Evolutionary conservation across 2,329 filamentous ascomycete species (phyloP).

Genomic region (Sporothrix curviconia): DNA sequence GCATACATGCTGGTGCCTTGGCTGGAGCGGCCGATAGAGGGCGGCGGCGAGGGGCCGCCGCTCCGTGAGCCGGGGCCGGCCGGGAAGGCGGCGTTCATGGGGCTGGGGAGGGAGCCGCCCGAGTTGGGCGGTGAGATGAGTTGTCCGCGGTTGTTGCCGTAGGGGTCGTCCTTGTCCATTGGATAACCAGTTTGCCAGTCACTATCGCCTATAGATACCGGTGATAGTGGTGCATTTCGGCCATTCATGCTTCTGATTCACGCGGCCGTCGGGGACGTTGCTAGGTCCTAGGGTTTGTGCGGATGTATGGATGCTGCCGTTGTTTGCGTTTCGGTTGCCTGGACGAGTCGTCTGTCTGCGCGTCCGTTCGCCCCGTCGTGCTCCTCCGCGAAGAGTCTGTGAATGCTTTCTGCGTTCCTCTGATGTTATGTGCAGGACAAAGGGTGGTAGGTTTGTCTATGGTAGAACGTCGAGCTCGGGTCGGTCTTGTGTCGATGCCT

Average conservation of each 20-base stretch:
- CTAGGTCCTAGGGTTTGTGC: neutral
- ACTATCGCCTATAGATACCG: conserved; percentile 74
- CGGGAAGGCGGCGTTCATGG: conserved; percentile 57
- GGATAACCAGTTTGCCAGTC: conserved; percentile 69
- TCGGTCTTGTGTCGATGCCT: neutral
- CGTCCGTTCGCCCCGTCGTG: neutral
- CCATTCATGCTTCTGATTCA: conserved; percentile 54
- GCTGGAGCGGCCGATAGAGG: conserved; percentile 79
- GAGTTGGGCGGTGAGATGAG: conserved; percentile 66
- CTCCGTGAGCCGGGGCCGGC: conserved; percentile 45
- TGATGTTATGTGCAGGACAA: too few relatives aligned
- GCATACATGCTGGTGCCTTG: conserved; percentile 67
- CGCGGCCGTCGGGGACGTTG: neutral
- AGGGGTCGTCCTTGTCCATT: conserved; percentile 46
- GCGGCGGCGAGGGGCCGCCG: conserved; percentile 73
- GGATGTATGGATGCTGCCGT: neutral
- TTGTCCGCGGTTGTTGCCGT: conserved; percentile 49
- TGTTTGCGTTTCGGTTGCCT: too few relatives aligned
- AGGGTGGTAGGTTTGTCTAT: neutral
- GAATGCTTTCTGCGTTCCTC: too few relatives aligned
- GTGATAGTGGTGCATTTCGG: conserved; percentile 71
- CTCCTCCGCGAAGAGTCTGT: neutral
- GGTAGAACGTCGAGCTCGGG: neutral
- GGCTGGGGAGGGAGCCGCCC: conserved; percentile 48
- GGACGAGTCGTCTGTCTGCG: neutral